phyloP scores from a whole-genome alignment of 1,284 basidiomycete genomes.

The Cryptococcus depauperatus region DNA sequence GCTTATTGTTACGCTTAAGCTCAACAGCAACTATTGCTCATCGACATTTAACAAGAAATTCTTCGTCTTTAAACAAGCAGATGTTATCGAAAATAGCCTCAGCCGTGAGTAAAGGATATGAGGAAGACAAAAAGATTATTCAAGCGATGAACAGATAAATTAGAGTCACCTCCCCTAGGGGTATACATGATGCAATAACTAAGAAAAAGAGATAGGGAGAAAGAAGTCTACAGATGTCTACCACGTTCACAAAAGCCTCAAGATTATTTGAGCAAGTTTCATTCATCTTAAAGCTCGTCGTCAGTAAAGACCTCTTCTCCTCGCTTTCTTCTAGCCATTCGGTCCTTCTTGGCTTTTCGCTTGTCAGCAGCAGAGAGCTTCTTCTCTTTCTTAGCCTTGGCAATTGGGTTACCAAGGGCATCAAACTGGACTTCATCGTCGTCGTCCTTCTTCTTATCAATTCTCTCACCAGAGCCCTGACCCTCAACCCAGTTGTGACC shows the following conservation, averaged over 20 bases:
- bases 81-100: too few relatives aligned
- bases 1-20: too few relatives aligned
- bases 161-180: background rate
- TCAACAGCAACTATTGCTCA: too few relatives aligned
- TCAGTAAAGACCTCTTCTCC: conserved; percentile 46
- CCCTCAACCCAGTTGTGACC: conserved; percentile 99
- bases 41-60: too few relatives aligned
- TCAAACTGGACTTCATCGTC: conserved; percentile 85
- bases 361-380: conserved; percentile 72
- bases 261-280: background rate
- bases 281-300: conserved; percentile 30
- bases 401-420: conserved; percentile 94
- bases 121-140: too few relatives aligned
- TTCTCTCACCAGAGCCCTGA: conserved; percentile 77
- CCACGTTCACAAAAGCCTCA: background rate
- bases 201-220: too few relatives aligned
- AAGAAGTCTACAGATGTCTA: background rate
- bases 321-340: conserved; percentile 66
- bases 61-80: too few relatives aligned
- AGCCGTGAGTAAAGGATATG: too few relatives aligned
- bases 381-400: conserved; percentile 66
- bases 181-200: background rate
- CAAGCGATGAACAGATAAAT: too few relatives aligned
- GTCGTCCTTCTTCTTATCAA: conserved; percentile 82
- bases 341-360: conserved; percentile 89